These are phyloP conservation scores for Mycena galopus DNA, from an alignment of 768 basidiomycete genomes.

Conservation along the genomic window DNA sequence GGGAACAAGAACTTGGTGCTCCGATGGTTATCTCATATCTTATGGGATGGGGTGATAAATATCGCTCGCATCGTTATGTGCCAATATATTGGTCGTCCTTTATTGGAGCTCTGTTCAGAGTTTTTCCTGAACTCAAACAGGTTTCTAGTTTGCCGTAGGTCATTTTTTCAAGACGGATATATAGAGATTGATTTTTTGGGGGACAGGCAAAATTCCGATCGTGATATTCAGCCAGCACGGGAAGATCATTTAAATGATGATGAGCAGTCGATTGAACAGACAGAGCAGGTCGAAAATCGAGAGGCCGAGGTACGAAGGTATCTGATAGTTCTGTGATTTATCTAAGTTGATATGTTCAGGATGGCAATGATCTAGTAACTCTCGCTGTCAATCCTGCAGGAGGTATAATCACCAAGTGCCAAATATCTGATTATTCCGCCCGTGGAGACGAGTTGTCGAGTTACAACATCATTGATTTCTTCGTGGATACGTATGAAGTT, in stretches of 20 bases:
- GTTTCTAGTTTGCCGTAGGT: constrained; percentile 4
- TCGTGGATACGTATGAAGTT: constrained; percentile 51
- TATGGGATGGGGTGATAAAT: constrained; percentile 59
- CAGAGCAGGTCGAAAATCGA: not conserved
- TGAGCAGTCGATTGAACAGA: not conserved
- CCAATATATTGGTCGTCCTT: constrained; percentile 51
- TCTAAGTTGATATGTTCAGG: not conserved
- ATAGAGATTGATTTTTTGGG: too few species aligned
- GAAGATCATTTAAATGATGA: not conserved
- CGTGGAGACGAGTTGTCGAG: constrained; percentile 39
- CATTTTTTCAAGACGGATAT: too few species aligned
- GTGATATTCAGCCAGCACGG: too few species aligned
- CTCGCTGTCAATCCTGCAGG: constrained; percentile 24
- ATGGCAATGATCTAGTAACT: constrained; percentile 15
- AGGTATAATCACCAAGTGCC: constrained; percentile 28
- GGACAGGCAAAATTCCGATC: too few species aligned
- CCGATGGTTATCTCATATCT: constrained; percentile 57
- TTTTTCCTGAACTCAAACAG: constrained; percentile 35
- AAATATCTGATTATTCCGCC: constrained; percentile 44
- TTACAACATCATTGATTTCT: constrained; percentile 43
- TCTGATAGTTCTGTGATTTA: not conserved
- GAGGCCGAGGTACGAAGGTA: not conserved
- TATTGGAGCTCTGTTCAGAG: constrained; percentile 30
- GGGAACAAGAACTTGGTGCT: constrained; percentile 52
- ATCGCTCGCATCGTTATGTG: constrained; percentile 51